These are phyloP conservation scores for Stentor coeruleus DNA, from an alignment of 73 alveolate genomes.

Conservation along the genomic window DNA sequence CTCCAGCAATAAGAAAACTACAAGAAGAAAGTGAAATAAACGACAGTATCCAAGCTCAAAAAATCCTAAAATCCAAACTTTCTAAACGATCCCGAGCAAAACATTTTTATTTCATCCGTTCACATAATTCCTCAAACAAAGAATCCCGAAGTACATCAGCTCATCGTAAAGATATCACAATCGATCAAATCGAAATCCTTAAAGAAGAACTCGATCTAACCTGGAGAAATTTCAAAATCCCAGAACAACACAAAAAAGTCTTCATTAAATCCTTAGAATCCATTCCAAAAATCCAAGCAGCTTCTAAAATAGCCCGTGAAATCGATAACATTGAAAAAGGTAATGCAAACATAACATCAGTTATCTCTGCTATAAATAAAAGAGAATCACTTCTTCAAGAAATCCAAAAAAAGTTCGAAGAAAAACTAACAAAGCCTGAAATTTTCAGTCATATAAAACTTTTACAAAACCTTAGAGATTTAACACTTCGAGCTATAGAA, in stretches of 20 bases:
- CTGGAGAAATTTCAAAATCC: conserved; percentile 5
- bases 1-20: background rate
- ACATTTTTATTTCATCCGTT: too few relatives aligned
- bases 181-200: background rate
- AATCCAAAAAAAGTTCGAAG: background rate
- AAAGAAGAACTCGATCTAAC: conserved; percentile 7
- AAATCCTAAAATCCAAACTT: too few relatives aligned
- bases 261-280: background rate
- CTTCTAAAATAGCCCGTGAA: conserved; percentile 5
- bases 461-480: background rate
- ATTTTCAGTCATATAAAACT: background rate
- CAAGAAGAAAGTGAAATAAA: too few relatives aligned
- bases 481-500: background rate
- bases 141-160: too few relatives aligned
- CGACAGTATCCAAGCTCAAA: too few relatives aligned
- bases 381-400: background rate
- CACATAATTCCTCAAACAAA: too few relatives aligned
- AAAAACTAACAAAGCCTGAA: background rate
- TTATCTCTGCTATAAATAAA: background rate
- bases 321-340: conserved; percentile 14
- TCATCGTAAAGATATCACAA: conserved; percentile 1
- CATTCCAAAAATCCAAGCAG: background rate
- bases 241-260: conserved; percentile 16
- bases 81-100: too few relatives aligned
- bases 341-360: background rate